Evolutionary conservation across 108 stramenopile species (phyloP), one percentile per base, ranked within the genome.

Genomic region (Nannochloropsis salina): DNA sequence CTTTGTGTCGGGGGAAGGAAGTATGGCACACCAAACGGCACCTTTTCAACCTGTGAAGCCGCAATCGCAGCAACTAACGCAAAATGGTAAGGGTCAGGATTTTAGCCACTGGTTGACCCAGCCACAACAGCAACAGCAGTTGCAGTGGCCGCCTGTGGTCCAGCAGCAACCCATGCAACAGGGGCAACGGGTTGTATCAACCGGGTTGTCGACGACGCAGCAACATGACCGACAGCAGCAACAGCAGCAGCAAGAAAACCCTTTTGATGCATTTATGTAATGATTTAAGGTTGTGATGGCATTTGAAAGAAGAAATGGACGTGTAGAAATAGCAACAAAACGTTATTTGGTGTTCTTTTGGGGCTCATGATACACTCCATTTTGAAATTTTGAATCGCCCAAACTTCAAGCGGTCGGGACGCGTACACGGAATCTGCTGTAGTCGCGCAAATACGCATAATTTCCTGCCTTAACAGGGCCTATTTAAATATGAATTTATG

Each of bases 181-280:
- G 61, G 61, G 61, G n/a, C 61, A 74, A n/a, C 15, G 61, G 8
- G 20, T n/a, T n/a, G 4, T n/a, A n/a, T 74, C 61, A 4, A 8
- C 61, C 3, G 61, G 61, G 61, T n/a, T n/a, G 61, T n/a, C 15
- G 61, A 15, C 61, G n/a, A 3, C 61, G 8, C 15, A 74, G 61
- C 61, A 15, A 74, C 61, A 74, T 15, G 61, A 15, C 20, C 61
- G n/a, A n/a, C 61, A 74, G 31, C 15, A 74, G 61, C 61, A 15
- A 74, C 61, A 74, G 61, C 20, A 15, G 61, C 61, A 74, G 61
- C 61, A 74, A 74, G 61, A 74, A 15, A 74, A 74, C n/a, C 61
- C 61, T n/a, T 74, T 74, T n/a, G 61, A 74, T n/a, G 61, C 61
- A 74, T 74, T 74, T 3, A 74, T 74, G 61, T 51, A 51, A 51